A percentile compares a stretch with the other conserved stretches of the same genome.
phyloP scores from a whole-genome alignment of 2,329 filamentous ascomycete species.

The Aulographum hederae region DNA sequence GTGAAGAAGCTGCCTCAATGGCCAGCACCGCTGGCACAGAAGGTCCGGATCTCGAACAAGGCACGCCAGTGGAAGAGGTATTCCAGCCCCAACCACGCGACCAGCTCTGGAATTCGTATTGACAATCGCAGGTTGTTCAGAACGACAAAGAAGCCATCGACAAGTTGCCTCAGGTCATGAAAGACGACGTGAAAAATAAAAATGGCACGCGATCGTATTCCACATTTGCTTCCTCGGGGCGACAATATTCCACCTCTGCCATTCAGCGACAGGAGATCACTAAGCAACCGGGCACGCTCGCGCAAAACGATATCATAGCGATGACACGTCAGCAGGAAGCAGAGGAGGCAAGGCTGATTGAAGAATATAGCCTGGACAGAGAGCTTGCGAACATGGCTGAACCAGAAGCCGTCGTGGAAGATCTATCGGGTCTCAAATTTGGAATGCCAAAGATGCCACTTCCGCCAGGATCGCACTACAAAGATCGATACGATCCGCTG shows the following conservation, averaged over 20 bases:
- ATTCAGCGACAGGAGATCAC: constrained; percentile 15
- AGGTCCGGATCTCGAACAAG: constrained; percentile 44
- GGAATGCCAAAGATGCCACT: constrained; percentile 50
- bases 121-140: constrained; percentile 21
- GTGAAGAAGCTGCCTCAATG: constrained; percentile 44
- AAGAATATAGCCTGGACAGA: too few relatives aligned
- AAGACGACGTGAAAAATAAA: constrained; percentile 34
- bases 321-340: too few relatives aligned
- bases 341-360: too few relatives aligned
- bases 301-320: too few relatives aligned
- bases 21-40: constrained; percentile 37
- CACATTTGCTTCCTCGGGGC: too few relatives aligned
- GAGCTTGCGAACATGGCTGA: too few relatives aligned
- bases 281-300: too few relatives aligned
- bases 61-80: constrained; percentile 49
- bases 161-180: constrained; percentile 48
- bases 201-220: constrained; percentile 37
- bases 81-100: too few relatives aligned
- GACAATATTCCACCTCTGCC: too few relatives aligned
- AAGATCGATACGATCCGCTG: constrained; percentile 71
- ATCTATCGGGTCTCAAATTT: constrained; percentile 50
- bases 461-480: constrained; percentile 33
- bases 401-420: too few relatives aligned
- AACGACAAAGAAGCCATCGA: constrained; percentile 42
- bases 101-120: constrained; percentile 4